Conservation (phyloP, 345 rosid genomes). For the Eucalyptus regnans region DNA sequence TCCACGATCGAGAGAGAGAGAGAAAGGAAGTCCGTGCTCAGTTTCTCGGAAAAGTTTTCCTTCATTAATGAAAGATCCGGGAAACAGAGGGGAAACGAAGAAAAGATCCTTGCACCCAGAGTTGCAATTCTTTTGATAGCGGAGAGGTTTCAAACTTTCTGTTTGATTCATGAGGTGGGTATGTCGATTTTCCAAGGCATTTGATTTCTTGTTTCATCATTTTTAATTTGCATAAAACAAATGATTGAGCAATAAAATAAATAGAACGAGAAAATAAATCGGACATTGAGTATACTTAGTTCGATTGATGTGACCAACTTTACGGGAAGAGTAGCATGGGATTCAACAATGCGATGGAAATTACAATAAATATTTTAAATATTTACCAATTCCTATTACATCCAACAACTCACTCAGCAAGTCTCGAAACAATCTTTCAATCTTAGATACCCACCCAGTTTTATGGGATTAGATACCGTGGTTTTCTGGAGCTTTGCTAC, state of each 20-base stretch:
- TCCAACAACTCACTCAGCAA: accelerated
- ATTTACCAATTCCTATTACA: background rate
- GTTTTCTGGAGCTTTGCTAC: background rate
- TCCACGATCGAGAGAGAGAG: no score
- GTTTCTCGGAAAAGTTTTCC: background rate
- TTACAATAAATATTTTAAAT: no score
- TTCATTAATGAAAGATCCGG: background rate
- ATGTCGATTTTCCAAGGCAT: background rate
- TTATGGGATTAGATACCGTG: background rate
- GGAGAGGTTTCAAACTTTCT: background rate
- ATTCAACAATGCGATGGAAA: background rate
- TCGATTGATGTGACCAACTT: background rate
- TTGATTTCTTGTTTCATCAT: background rate
- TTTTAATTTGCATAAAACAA: background rate
- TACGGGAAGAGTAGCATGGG: accelerated
- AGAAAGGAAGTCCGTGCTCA: background rate
- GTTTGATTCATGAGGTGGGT: background rate
- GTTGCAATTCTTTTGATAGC: background rate
- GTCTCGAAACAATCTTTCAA: background rate
- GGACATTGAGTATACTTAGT: background rate
- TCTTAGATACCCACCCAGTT: accelerated
- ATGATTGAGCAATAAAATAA: background rate
- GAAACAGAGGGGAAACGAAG: background rate
- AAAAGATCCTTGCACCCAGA: background rate
- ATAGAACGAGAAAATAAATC: no score